phyloP scores from a whole-genome alignment of 441 rosid genomes.

The Erodium moschatum region DNA sequence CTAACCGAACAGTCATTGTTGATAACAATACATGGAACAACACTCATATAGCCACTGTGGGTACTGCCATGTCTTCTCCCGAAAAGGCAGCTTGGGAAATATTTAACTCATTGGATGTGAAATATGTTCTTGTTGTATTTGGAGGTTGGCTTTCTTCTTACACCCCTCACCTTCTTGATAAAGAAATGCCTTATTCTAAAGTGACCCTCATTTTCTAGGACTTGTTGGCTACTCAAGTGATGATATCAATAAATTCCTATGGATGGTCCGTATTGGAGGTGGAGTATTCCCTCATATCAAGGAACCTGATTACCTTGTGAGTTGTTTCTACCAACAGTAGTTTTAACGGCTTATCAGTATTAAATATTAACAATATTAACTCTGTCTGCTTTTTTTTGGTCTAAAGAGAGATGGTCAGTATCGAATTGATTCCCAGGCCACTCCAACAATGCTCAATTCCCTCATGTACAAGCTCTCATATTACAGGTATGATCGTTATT shows the following conservation, averaged over 20 bases:
- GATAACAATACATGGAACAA: conserved; percentile 99
- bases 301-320: conserved; percentile 94
- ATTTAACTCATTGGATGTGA: conserved; percentile 88
- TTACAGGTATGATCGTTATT: conserved; percentile 55
- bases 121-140: conserved; percentile 95
- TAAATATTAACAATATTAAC: neutral
- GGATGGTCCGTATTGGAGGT: conserved; percentile 99
- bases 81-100: conserved; percentile 99
- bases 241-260: conserved; percentile 93
- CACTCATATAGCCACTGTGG: conserved; percentile 98
- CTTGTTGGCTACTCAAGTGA: conserved; percentile 98
- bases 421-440: conserved; percentile 86
- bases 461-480: conserved; percentile 98
- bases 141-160: conserved; percentile 62
- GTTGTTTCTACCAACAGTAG: neutral
- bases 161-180: conserved; percentile 1
- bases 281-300: conserved; percentile 98
- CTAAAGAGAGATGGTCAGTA: conserved; percentile 89
- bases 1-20: conserved; percentile 94
- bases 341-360: too few species aligned
- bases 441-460: conserved; percentile 89
- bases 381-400: conserved; percentile 12
- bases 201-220: conserved; percentile 39
- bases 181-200: conserved; percentile 28
- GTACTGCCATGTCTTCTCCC: conserved; percentile 99